A percentile compares a stretch with the other conserved stretches of the same genome.
These are phyloP conservation scores for Coemansia sp. DNA, from an alignment of 192 early-diverging fungal genomes.

Conservation along the genomic window DNA sequence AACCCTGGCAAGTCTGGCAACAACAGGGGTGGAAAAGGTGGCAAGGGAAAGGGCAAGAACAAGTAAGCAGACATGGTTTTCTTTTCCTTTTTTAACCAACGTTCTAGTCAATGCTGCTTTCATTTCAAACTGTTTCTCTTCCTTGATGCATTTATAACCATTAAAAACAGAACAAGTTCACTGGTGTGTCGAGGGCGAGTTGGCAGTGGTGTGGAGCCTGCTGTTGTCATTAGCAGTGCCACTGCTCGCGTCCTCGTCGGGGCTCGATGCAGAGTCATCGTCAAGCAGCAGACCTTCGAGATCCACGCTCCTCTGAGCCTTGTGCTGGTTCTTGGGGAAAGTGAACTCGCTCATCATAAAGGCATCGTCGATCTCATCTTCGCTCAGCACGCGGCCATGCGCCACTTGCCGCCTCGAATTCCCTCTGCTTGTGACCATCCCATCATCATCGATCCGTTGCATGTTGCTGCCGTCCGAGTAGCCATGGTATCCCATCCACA, in stretches of 20 bases:
- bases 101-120: no score
- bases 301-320: constrained; percentile 1
- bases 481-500: constrained; percentile 25
- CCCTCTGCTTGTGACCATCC: constrained; percentile 3
- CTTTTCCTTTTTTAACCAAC: no score
- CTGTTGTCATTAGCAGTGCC: neutral
- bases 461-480: neutral
- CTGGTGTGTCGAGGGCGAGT: neutral
- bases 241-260: constrained; percentile 32
- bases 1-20: neutral
- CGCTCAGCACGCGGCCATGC: neutral
- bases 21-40: neutral
- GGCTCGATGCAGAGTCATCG: constrained; percentile 40
- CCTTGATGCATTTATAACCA: neutral
- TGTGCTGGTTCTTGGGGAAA: constrained; percentile 13
- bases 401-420: neutral
- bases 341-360: constrained; percentile 48
- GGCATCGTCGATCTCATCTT: constrained; percentile 26
- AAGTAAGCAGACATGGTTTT: constrained; percentile 1
- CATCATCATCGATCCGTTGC: constrained; percentile 14
- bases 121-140: no score
- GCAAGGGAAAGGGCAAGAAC: constrained; percentile 9
- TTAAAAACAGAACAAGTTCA: neutral
- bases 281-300: constrained; percentile 39
- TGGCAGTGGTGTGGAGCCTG: neutral